Base-by-base conservation (phyloP, 1,284 basidiomycete genomes). In the Trichosporon coremiiforme region DNA sequence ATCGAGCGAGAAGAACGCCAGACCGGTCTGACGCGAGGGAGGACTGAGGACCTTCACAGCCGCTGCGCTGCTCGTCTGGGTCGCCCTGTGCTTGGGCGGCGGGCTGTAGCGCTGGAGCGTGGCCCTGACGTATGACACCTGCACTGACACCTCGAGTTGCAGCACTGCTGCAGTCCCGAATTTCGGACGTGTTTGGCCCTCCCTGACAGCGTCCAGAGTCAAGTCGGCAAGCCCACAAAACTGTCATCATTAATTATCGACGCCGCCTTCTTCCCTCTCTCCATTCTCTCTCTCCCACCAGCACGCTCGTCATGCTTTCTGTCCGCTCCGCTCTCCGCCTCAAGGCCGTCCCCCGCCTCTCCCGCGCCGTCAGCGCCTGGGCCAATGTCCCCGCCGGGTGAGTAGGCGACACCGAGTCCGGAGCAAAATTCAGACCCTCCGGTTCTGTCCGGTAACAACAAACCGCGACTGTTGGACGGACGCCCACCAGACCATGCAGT, bases 341-440 rank as follows among this genome's bases (percentile, higher is more conserved):
- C 57, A 65, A 67, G 66, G 62, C 57, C 64, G 35, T 66, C 62
- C 69, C 71, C 33, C 38, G 62, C 71, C 67, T 72, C 67, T 25
- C 66, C 38, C 70, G 73, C 69, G 65, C 73, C 35, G 64, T 66
- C 55, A 66, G 64, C 66, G 71, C 72, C 67, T 74, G 70, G 70
- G 70, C 73, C 64, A 70, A 68, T 68, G 73, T 74, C 64, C 55
- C 64, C 33, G 69, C 70, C n/a, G 73, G 73, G 73, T 74, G 62
- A 68, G 73, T 74, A 41, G 10, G 4, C 20, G 12, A 3, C 45
- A 47, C 17, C 45, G 17, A 17, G 12, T 1, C 45, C 5, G 45
- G 36, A 38, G 45, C 45, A 53, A 53, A 53, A 53, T 20, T 53
- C n/a, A 53, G 47, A 4, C 47, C 6, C 17, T 53, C 47, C 47